A percentile compares a stretch with the other conserved stretches of the same genome.
phyloP scores from a whole-genome alignment of 148 eudicot genomes.

The Talinum fruticosum region DNA sequence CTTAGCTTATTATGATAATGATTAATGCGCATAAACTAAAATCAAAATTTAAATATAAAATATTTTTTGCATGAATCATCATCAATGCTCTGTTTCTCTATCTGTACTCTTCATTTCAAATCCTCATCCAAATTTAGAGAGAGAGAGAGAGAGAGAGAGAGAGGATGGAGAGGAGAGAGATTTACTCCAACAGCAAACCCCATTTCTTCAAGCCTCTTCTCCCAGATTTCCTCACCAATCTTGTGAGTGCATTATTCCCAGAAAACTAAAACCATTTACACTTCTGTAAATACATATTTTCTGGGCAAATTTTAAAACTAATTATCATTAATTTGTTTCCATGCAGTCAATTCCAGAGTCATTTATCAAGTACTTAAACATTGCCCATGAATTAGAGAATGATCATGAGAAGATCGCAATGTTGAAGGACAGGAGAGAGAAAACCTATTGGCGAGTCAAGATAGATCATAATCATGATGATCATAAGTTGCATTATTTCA shows the following conservation, averaged over 20 bases:
- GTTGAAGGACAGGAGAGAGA: constrained; percentile 2
- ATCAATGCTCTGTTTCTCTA: no score
- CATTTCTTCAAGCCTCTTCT: constrained; percentile 18
- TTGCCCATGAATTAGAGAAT: neutral
- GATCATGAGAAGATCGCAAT: neutral
- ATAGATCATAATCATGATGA: neutral
- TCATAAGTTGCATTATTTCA: neutral
- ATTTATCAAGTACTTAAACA: constrained; percentile 6
- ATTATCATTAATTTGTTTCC: no score
- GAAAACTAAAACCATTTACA: neutral
- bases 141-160: neutral
- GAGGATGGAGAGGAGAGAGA: neutral
- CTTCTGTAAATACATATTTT: neutral
- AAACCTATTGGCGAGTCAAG: constrained; percentile 1
- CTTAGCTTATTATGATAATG: neutral
- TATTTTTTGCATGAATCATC: no score
- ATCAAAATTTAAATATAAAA: no score
- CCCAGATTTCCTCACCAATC: constrained; percentile 5
- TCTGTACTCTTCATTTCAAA: no score
- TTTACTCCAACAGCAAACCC: neutral
- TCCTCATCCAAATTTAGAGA: no score
- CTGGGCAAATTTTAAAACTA: neutral
- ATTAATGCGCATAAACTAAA: no score
- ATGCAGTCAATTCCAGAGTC: constrained; percentile 17
- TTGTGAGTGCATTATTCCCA: neutral